Base-by-base conservation (phyloP, 2,329 filamentous ascomycete species). In the Dothiorella sarmentorum region DNA sequence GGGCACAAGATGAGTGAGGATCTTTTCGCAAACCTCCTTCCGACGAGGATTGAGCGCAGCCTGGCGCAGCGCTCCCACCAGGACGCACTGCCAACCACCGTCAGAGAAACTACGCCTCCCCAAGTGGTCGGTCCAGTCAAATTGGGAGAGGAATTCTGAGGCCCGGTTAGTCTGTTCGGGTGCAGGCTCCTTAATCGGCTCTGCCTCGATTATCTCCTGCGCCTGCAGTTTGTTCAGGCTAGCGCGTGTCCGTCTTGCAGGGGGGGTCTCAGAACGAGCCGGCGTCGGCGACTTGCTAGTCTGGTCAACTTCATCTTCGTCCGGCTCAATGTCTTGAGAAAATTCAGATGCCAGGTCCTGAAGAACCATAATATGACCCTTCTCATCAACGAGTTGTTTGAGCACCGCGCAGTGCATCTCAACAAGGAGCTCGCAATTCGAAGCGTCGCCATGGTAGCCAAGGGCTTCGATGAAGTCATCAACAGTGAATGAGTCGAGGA, bases 401-500 rank as follows among this genome's bases (percentile, higher is more conserved):
- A 99, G 76, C 3, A 97, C 85, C 0, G 93, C 87, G 71, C 94
- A 99, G 72, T 97, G 93, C 4, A 94, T 84, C 71, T 99, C 94
- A 51, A 90, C 86, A 64, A 97, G 87, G 0, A 99, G 78, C 69
- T 97, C 88, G 55, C 94, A 94, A 7, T 88, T 86, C 0, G 85
- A 77, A 20, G 90, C 85, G 31, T 87, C 83, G 0, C 86, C 91
- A 0, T 88, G 83, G 60, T 92, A 87, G 49, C 86, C 82, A 80
- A 99, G 86, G 0, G 92, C 88, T 70, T 97, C 89, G 4, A 96
- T 81, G 67, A 92, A 97, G 71, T 99, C 94, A 71, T 99, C 94
- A 67, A 97, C 95, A 0, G 93, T 97, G 69, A 99, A 99, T 0
- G 93, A 97, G 72, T 99, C 94, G 24, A 99, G 81, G 68, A 90